Evolutionary conservation across 108 stramenopile genomes (phyloP).

Genomic region (Stephanodiscus minutulus): DNA sequence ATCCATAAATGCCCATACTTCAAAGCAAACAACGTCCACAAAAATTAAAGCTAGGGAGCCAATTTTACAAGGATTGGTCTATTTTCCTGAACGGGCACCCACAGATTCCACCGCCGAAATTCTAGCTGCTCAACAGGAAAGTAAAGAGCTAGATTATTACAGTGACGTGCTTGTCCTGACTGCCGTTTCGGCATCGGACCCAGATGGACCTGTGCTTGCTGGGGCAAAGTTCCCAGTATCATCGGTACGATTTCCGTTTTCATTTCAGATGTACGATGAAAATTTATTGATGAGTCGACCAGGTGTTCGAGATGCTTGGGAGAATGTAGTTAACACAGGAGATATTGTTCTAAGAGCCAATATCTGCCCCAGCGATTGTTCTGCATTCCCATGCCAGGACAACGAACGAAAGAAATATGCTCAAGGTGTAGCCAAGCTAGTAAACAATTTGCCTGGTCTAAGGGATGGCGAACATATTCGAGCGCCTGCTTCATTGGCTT

Average conservation of each 20-base stretch:
- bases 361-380: conserved; percentile 44
- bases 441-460: conserved; percentile 42
- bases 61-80: conserved; percentile 49
- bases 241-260: conserved; percentile 40
- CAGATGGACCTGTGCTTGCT: conserved; percentile 40
- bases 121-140: not conserved
- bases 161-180: conserved; percentile 49
- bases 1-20: not conserved
- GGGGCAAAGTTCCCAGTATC: conserved; percentile 52
- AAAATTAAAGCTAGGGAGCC: conserved; percentile 17
- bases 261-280: conserved; percentile 46
- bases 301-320: conserved; percentile 27
- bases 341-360: conserved; percentile 41
- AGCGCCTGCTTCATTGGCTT: conserved; percentile 51
- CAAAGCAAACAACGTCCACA: not conserved
- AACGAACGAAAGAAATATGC: conserved; percentile 35
- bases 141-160: conserved; percentile 22
- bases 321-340: conserved; percentile 5
- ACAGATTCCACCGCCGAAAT: not conserved
- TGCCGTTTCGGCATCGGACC: conserved; percentile 28
- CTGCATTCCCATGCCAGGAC: conserved; percentile 41
- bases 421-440: conserved; percentile 45
- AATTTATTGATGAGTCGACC: conserved; percentile 32
- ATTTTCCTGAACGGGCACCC: conserved; percentile 30
- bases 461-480: conserved; percentile 37